These are phyloP conservation scores for Waitea zeae DNA, from an alignment of 1,284 basidiomycete species.

Conservation along the genomic window DNA sequence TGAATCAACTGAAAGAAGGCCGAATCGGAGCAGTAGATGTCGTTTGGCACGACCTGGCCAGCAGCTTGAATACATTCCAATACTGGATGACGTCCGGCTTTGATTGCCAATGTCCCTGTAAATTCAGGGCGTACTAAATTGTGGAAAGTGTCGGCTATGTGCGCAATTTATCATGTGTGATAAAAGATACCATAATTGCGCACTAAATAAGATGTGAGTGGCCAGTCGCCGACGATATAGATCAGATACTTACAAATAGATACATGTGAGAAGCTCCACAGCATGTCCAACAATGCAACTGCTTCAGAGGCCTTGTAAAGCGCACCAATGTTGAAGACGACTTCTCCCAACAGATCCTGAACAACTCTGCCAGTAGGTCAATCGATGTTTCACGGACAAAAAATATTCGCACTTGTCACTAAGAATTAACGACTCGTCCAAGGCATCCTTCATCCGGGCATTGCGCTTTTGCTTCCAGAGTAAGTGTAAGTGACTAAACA, in stretches of 20 bases:
- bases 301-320: constrained; percentile 82
- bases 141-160: neutral
- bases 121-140: constrained; percentile 71
- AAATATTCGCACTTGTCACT: constrained; percentile 47
- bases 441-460: constrained; percentile 65
- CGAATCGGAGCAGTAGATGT: constrained; percentile 68
- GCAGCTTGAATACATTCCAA: constrained; percentile 58
- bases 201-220: constrained; percentile 24
- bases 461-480: constrained; percentile 60
- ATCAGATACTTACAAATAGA: constrained; percentile 41
- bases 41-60: constrained; percentile 67
- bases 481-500: neutral
- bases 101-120: constrained; percentile 72
- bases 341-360: constrained; percentile 44
- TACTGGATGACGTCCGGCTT: constrained; percentile 73
- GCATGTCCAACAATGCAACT: constrained; percentile 75
- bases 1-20: constrained; percentile 80
- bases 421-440: constrained; percentile 68
- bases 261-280: constrained; percentile 72
- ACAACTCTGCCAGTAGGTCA: constrained; percentile 36
- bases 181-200: constrained; percentile 42
- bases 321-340: constrained; percentile 50
- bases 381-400: neutral
- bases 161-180: neutral
- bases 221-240: no score